These are phyloP conservation scores for Mycena sanguinolenta DNA, from an alignment of 768 basidiomycete species.

Conservation along the genomic window DNA sequence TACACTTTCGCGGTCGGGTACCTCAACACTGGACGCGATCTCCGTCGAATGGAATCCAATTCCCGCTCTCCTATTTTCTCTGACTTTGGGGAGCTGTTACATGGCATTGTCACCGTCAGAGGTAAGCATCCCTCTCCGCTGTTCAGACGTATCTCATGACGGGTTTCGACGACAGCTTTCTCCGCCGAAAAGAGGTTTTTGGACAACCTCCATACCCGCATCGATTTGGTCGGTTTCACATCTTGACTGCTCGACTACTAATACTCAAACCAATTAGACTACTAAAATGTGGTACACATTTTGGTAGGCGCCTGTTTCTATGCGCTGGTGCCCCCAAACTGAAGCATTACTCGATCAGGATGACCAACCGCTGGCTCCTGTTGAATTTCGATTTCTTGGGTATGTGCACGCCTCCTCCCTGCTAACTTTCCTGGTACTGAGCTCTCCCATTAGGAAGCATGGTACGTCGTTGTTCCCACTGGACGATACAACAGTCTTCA, in stretches of 20 bases:
- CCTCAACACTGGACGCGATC: conserved; percentile 83
- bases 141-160: neutral
- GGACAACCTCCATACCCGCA: conserved; percentile 77
- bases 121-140: conserved; percentile 42
- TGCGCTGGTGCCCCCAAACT: conserved; percentile 55
- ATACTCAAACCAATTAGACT: neutral
- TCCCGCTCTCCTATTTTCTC: conserved; percentile 88
- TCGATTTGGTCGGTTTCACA: conserved; percentile 87
- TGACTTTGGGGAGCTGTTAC: conserved; percentile 84
- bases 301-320: conserved; percentile 50
- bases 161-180: conserved; percentile 60
- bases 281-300: conserved; percentile 62
- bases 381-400: conserved; percentile 29
- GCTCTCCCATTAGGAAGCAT: conserved; percentile 16
- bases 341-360: conserved; percentile 66
- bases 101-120: conserved; percentile 93
- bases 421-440: neutral
- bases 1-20: conserved; percentile 79
- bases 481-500: neutral
- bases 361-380: conserved; percentile 29
- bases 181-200: conserved; percentile 85
- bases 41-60: conserved; percentile 93
- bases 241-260: too few relatives aligned
- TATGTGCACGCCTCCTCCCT: neutral
- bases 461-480: neutral